Evolutionary conservation across 192 early-diverging fungal genomes (phyloP).

Genomic region (Backusella macrospora): DNA sequence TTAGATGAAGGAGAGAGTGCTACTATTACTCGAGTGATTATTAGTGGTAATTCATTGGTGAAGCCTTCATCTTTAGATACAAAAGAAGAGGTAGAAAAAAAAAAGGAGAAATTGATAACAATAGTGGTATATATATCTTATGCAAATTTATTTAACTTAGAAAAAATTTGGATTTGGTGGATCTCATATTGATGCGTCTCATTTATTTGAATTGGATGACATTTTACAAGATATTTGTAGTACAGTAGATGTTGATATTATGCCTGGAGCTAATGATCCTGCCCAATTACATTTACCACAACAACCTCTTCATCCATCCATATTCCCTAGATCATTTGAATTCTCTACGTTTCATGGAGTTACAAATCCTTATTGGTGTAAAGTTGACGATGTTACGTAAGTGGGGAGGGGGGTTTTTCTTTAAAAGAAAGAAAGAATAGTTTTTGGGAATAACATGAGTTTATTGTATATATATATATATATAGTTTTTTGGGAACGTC

Average conservation of each 20-base stretch:
- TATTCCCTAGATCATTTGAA: conserved; percentile 65
- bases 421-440: background rate
- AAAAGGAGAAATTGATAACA: background rate
- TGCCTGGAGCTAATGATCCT: conserved; percentile 85
- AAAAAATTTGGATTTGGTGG: conserved; percentile 57
- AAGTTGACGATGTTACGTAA: conserved; percentile 69
- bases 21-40: conserved; percentile 69
- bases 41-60: conserved; percentile 75
- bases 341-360: conserved; percentile 67
- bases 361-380: conserved; percentile 81
- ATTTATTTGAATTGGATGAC: conserved; percentile 62
- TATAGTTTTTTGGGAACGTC: conserved; percentile 75
- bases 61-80: conserved; percentile 34
- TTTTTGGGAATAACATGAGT: background rate
- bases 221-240: conserved; percentile 67
- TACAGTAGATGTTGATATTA: conserved; percentile 68
- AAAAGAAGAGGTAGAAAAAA: conserved; percentile 41
- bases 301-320: conserved; percentile 73
- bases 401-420: background rate
- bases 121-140: background rate
- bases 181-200: conserved; percentile 48
- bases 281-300: conserved; percentile 82
- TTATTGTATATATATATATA: background rate
- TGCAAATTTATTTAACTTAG: conserved; percentile 22
- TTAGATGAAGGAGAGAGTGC: conserved; percentile 60